phyloP scores from a whole-genome alignment of 108 stramenopile genomes.

The Schizochytrium sp. region DNA sequence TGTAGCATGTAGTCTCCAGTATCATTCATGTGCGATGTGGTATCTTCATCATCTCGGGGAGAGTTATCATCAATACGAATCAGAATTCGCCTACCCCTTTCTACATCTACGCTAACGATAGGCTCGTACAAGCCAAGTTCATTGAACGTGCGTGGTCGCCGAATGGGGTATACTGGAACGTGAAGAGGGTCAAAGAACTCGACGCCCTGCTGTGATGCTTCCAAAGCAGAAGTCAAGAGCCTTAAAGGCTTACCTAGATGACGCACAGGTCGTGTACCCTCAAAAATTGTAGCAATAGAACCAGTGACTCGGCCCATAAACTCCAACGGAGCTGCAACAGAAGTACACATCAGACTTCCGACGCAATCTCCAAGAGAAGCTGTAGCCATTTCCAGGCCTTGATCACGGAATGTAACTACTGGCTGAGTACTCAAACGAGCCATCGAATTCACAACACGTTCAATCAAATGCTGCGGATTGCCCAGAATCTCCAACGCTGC shows the following conservation, averaged over 20 bases:
- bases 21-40: too few relatives aligned
- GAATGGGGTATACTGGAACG: background rate
- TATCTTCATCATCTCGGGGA: too few relatives aligned
- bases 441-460: background rate
- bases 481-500: constrained; percentile 60
- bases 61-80: too few relatives aligned
- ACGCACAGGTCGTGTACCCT: constrained; percentile 25
- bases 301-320: constrained; percentile 36
- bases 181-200: constrained; percentile 39
- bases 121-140: constrained; percentile 43
- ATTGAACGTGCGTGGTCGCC: background rate
- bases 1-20: too few relatives aligned
- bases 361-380: background rate
- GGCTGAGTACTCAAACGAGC: background rate
- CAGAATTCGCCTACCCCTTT: background rate
- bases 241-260: constrained; percentile 8
- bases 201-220: constrained; percentile 15
- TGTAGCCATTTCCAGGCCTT: background rate
- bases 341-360: constrained; percentile 12
- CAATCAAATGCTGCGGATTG: constrained; percentile 40
- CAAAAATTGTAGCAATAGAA: constrained; percentile 34
- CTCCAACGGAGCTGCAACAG: constrained; percentile 38
- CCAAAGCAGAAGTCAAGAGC: background rate
- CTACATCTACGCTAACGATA: background rate
- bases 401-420: background rate